Evolutionary conservation across 2,329 filamentous ascomycete genomes (phyloP), one percentile per base, ranked within the genome.

Genomic region (Endothia cerciana): DNA sequence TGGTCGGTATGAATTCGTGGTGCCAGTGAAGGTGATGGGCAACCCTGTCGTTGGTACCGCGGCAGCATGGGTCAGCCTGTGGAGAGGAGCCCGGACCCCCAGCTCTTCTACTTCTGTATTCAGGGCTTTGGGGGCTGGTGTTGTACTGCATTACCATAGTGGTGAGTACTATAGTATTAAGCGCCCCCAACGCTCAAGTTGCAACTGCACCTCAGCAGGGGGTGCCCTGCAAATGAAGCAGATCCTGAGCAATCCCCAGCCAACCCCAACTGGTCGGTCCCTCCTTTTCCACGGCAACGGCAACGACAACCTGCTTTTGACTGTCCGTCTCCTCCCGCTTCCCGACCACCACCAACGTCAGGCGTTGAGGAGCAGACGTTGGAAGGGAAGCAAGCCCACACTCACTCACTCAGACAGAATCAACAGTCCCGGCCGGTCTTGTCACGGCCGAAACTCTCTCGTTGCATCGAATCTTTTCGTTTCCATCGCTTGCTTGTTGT

Each of bases 231-330:
- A 51, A 51, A 51, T 51, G 22, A 51, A 25, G 13, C 25, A 51
- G 47, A 51, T 51, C 47, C 47, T 51, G 10, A 51, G 25, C 47
- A 51, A 51, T 51, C 17, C 47, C 47, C 47, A 51, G 47, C 47
- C 47, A 51, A 51, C 47, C 13, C 28, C 47, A 17, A 5, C 13
- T 30, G 47, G 47, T 28, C 13, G n/a, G 55, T 58, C 36, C 55
- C 55, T 58, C 60, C 61, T 66, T 66, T 66, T 55, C 55, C 66
- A 56, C 56, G 60, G 63, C 66, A 68, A 68, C 65, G 47, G 58
- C 56, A 53, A 60, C 17, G 28, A n/a, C 60, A 56, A 45, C 28
- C 22, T 25, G 49, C 60, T 60, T 60, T 51, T 47, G 51, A 51
- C 53, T 38, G 33, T 49, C 49, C 58, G 55, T 58, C 58, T 30